Percentiles rank a stretch among this genome's conserved stretches.
phyloP scores from a whole-genome alignment of 2,329 filamentous ascomycete genomes.

The Colletotrichum sp. region DNA sequence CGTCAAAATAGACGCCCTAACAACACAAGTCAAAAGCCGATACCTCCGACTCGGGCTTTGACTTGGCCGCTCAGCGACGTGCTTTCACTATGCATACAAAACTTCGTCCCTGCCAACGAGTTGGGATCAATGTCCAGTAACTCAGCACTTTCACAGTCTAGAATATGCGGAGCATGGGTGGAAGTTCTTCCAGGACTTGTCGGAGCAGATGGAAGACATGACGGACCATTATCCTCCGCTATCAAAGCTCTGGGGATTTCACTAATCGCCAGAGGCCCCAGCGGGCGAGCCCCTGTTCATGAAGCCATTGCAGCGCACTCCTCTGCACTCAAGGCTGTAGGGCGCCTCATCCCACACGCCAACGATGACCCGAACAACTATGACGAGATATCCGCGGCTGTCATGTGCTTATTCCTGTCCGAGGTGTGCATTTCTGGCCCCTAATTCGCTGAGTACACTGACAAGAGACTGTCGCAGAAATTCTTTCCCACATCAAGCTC shows the following conservation, averaged over 20 bases:
- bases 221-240: slow-evolving; percentile 30
- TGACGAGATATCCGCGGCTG: slow-evolving; percentile 31
- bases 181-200: slow-evolving; percentile 37
- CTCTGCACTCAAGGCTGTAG: slow-evolving; percentile 32
- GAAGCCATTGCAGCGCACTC: slow-evolving; percentile 32
- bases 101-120: slow-evolving; percentile 21
- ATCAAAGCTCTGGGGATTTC: slow-evolving; percentile 37
- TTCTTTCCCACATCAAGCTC: slow-evolving; percentile 33
- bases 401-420: slow-evolving; percentile 40
- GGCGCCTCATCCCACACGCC: slow-evolving; percentile 18
- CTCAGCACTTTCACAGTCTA: slow-evolving; percentile 30
- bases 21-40: not conserved
- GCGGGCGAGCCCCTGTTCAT: slow-evolving; percentile 24
- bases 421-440: slow-evolving; percentile 21
- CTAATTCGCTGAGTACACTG: accelerated
- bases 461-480: slow-evolving; percentile 13
- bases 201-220: slow-evolving; percentile 11
- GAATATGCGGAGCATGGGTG: slow-evolving; percentile 45
- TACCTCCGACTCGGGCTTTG: not conserved
- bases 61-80: slow-evolving; percentile 28
- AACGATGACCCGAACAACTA: slow-evolving; percentile 12
- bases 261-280: slow-evolving; percentile 27
- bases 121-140: not conserved
- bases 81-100: slow-evolving; percentile 27
- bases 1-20: not conserved